These are phyloP conservation scores for Viola odorata DNA, from an alignment of 345 rosid genomes.

Conservation along the genomic window DNA sequence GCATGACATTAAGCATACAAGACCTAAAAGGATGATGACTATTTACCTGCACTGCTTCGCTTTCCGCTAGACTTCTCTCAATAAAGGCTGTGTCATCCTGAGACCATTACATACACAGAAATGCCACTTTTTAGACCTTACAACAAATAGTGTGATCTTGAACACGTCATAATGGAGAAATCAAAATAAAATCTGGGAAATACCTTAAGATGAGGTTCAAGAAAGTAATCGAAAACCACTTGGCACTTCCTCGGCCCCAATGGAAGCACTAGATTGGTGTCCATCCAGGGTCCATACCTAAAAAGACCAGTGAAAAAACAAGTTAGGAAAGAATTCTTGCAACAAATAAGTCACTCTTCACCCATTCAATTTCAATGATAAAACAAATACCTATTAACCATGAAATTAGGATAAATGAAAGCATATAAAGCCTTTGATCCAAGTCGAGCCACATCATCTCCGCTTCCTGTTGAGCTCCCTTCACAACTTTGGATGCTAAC, in stretches of 20 bases:
- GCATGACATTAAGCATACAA: no score
- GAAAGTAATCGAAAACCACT: constrained; percentile 82
- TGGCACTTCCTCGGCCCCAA: constrained; percentile 64
- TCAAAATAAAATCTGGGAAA: neutral
- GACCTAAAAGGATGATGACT: neutral
- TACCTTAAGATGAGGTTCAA: constrained; percentile 63
- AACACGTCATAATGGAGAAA: no score
- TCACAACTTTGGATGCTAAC: constrained; percentile 83
- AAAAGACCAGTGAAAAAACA: neutral
- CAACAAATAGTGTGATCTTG: no score
- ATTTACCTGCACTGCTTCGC: constrained; percentile 68
- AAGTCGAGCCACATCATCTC: constrained; percentile 46
- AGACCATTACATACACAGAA: neutral
- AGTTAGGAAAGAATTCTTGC: neutral
- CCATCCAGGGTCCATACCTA: constrained; percentile 99
- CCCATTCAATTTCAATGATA: neutral
- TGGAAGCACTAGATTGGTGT: constrained; percentile 81
- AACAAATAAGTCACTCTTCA: neutral
- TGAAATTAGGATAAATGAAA: constrained; percentile 89
- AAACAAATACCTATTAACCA: constrained; percentile 66
- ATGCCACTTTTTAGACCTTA: neutral
- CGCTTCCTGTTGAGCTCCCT: constrained; percentile 38
- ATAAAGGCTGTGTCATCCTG: constrained; percentile 65
- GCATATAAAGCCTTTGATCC: constrained; percentile 79
- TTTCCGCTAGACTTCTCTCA: constrained; percentile 60